phyloP scores from a whole-genome alignment of 148 eudicot species.

The Chenopodium album region DNA sequence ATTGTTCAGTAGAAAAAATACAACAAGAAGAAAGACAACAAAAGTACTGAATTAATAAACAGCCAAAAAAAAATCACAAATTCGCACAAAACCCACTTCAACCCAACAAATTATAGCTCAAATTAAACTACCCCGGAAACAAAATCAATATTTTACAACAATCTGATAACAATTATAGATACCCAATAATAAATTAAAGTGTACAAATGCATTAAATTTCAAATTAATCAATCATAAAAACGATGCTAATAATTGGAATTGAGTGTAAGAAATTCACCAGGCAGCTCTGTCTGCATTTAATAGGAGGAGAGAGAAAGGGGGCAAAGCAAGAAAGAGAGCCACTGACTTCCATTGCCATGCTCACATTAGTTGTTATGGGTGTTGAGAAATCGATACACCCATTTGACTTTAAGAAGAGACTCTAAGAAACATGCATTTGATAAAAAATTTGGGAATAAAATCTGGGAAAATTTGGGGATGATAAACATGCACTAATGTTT shows the following conservation, averaged over 20 bases:
- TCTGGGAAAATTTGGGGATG: background rate
- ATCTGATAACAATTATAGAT: background rate
- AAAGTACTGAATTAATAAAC: background rate
- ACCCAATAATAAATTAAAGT: background rate
- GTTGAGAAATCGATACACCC: background rate
- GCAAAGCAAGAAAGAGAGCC: conserved; percentile 29
- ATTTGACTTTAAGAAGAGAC: background rate
- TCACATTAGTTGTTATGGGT: conserved; percentile 4
- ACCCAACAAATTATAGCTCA: background rate
- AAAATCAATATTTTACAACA: background rate
- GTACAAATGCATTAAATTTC: background rate
- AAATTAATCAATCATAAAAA: background rate
- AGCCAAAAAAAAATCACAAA: background rate
- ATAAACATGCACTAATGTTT: too few relatives aligned
- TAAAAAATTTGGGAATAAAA: background rate
- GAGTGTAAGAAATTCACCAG: conserved; percentile 12
- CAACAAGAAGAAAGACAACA: background rate
- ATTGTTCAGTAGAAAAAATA: background rate
- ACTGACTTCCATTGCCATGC: conserved; percentile 31
- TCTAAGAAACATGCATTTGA: background rate
- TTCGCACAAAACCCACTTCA: conserved; percentile 17
- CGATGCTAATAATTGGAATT: background rate
- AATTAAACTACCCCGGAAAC: background rate
- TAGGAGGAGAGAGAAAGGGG: conserved; percentile 26
- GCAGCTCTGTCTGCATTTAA: conserved; percentile 19